Percentiles rank a stretch among this genome's conserved stretches.
These are phyloP conservation scores for Lentinula detonsa DNA, from an alignment of 768 basidiomycete genomes.

Conservation along the genomic window DNA sequence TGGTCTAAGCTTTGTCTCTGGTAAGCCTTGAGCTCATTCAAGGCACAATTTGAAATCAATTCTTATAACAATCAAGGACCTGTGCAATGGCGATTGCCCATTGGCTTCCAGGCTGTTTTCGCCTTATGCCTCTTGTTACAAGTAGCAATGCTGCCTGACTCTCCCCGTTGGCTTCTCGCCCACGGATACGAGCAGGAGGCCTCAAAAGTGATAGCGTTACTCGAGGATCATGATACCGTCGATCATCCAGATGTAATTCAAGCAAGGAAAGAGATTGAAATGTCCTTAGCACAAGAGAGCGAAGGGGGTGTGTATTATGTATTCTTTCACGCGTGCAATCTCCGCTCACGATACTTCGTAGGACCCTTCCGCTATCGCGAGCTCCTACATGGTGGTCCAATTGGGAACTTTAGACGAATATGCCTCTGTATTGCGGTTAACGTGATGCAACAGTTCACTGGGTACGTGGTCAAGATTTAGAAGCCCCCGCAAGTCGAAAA, in stretches of 20 bases:
- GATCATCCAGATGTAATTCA: conserved; percentile 27
- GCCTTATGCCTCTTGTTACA: conserved; percentile 30
- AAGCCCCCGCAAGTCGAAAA: too few relatives aligned
- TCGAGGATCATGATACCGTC: conserved; percentile 23
- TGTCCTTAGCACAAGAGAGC: conserved; percentile 28
- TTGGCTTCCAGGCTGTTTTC: conserved; percentile 33
- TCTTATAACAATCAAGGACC: conserved; percentile 7
- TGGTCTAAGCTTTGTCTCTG: conserved; percentile 29
- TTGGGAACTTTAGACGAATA: conserved; percentile 32
- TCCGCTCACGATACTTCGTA: conserved; percentile 20
- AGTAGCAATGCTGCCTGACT: conserved; percentile 28
- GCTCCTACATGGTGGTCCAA: conserved; percentile 27
- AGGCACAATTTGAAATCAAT: conserved; percentile 10
- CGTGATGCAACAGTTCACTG: conserved; percentile 38
- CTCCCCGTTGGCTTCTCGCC: conserved; percentile 34
- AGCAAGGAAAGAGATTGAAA: conserved; percentile 29
- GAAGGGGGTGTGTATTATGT: conserved; percentile 22
- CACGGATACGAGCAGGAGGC: conserved; percentile 29
- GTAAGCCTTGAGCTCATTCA: conserved; percentile 13
- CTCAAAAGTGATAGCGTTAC: conserved; percentile 25
- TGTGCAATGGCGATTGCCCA: conserved; percentile 20
- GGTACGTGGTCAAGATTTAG: conserved; percentile 13
- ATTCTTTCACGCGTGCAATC: background rate
- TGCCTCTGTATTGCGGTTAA: conserved; percentile 32
- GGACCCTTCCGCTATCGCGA: conserved; percentile 29